These are phyloP conservation scores for Paraconiothyrium brasiliense DNA, from an alignment of 2,329 filamentous ascomycete species.

Conservation along the genomic window DNA sequence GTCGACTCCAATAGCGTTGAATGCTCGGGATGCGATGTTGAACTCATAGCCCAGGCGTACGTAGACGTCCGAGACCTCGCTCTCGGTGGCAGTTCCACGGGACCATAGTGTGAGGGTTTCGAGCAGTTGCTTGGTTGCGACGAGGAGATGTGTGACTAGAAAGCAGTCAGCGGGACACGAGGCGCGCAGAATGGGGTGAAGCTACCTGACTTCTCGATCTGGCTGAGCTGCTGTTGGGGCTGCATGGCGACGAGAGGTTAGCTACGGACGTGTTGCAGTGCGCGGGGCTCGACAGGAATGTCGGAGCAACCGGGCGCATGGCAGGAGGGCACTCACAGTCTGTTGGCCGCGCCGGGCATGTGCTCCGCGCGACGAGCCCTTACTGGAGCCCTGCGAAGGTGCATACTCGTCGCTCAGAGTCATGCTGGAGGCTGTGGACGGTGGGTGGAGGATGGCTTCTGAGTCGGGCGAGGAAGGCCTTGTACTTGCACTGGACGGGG, in stretches of 20 bases:
- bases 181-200: background rate
- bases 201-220: conserved; percentile 87
- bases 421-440: conserved; percentile 21
- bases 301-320: conserved; percentile 3
- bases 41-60: conserved; percentile 98
- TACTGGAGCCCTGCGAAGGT: conserved; percentile 51
- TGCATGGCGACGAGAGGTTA: conserved; percentile 44
- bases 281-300: background rate
- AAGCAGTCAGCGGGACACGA: conserved; percentile 11
- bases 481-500: conserved; percentile 21
- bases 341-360: conserved; percentile 50
- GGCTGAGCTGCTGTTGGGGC: conserved; percentile 82
- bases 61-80: conserved; percentile 97
- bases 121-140: conserved; percentile 96
- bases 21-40: conserved; percentile 97
- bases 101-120: conserved; percentile 99
- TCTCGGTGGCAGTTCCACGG: conserved; percentile 87
- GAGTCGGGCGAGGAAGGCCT: conserved; percentile 29
- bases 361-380: conserved; percentile 70
- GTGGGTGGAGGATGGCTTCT: conserved; percentile 27
- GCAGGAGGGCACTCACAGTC: conserved; percentile 43
- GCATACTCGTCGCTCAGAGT: conserved; percentile 42
- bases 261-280: background rate
- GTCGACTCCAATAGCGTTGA: conserved; percentile 96
- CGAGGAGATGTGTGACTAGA: conserved; percentile 80